Base-by-base conservation (phyloP, 805 yeast species). In the Grigorovia yakushimaensis region DNA sequence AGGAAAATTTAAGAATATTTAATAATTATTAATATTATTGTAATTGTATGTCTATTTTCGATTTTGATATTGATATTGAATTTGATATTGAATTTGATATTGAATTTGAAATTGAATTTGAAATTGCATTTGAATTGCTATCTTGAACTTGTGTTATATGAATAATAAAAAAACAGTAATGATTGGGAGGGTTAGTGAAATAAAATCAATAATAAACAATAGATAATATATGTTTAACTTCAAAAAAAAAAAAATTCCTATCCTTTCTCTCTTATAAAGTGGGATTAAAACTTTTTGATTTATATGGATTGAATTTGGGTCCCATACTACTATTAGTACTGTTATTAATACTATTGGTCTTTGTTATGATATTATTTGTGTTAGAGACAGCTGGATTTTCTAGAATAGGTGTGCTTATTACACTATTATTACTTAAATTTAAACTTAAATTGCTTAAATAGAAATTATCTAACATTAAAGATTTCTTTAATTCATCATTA, bases 241-340 rank as follows among this genome's bases (percentile, higher is more conserved):
- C 18, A 24, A 30, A 24, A 41, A 24, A 30, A 17, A 23, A 24
- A n/a, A 3, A 4, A 6, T 20, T 19, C 13, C 13, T 10, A 10
- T 27, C 33, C 33, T 27, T 27, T 27, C 33, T 15, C 33, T 27
- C n/a, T 22, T n/a, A 49, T 22, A 58, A 55, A 44, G 66, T 61
- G 41, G 87, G 86, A 33, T 79, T 76, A 56, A 81, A 81, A 21
- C 79, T 73, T 41, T 76, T 66, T 1, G 85, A 79, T 2, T 84
- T 79, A 59, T 81, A 80, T 5, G 87, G 86, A 59, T 81, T 81
- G 66, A 80, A 81, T 60, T 74, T 54, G 18, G 53, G 45, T 30
- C 22, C 11, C 35, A 40, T 41, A n/a, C 36, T 43, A 51, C 24
- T 46, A 46, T 39, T 44, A 46, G 15, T 41, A 33, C 23, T 49